Percentiles rank a stretch among this genome's conserved stretches.
Evolutionary conservation across 371 early-diverging fungal genomes (phyloP).

Genomic region (Mucor racemosus): DNA sequence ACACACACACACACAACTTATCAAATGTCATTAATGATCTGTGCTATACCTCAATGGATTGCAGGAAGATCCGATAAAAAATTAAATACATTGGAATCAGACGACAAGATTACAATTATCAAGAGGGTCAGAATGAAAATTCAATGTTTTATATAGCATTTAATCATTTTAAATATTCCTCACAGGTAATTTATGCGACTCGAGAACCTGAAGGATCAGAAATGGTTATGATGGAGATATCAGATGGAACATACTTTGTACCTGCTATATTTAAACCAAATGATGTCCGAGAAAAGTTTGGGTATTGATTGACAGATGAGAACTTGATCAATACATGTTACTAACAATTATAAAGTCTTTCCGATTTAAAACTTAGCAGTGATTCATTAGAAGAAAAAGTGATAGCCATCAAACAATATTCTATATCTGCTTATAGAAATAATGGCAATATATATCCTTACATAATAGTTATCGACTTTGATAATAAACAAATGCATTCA

Average conservation of each 20-base stretch:
- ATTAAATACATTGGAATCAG: neutral
- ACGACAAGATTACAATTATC: neutral
- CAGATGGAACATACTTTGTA: conserved; percentile 1
- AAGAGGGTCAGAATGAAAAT: neutral
- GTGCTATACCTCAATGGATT: neutral
- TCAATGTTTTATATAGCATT: neutral
- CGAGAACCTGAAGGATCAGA: neutral
- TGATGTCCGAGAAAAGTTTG: neutral
- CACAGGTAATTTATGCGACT: neutral
- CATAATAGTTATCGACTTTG: neutral
- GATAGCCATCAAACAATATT: neutral
- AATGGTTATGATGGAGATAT: neutral
- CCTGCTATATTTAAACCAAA: conserved; percentile 5
- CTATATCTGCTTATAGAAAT: neutral
- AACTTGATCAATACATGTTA: neutral
- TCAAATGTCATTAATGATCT: neutral
- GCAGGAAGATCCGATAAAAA: neutral
- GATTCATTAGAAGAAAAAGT: neutral
- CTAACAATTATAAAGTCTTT: neutral
- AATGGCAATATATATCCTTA: neutral
- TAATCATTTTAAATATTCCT: no score
- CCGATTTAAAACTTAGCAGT: neutral
- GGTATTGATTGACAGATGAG: neutral
- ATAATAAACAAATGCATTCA: neutral
- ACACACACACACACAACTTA: neutral